Conservation (phyloP, 2,329 filamentous ascomycete genomes). For the Sordariomycetes sp. region DNA sequence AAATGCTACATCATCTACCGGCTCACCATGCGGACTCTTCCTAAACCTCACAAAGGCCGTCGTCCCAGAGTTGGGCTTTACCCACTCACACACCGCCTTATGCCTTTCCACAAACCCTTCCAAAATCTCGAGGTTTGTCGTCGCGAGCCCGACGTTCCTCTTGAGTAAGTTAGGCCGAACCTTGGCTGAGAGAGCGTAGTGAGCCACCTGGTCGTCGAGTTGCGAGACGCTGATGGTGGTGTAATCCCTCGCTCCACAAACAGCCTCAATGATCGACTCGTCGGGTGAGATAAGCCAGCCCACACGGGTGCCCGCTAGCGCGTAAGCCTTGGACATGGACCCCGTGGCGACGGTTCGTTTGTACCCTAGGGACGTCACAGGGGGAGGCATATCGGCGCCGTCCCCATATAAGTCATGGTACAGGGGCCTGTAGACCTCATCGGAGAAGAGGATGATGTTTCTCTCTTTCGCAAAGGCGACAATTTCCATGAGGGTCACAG, state of each 20-base stretch:
- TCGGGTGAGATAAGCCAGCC: slow-evolving; percentile 71
- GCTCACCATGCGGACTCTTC: slow-evolving; percentile 22
- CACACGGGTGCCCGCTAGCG: slow-evolving; percentile 66
- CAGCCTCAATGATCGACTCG: slow-evolving; percentile 43
- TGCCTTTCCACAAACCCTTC: slow-evolving; percentile 54
- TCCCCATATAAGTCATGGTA: slow-evolving; percentile 53
- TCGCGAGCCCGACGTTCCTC: slow-evolving; percentile 53
- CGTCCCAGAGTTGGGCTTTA: slow-evolving; percentile 64
- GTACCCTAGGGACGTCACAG: slow-evolving; percentile 60
- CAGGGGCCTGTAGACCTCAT: slow-evolving; percentile 76
- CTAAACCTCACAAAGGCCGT: slow-evolving; percentile 65
- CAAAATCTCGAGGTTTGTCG: slow-evolving; percentile 52
- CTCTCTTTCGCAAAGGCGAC: slow-evolving; percentile 48
- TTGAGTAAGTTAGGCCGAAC: slow-evolving; percentile 28
- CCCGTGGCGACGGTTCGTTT: slow-evolving; percentile 58
- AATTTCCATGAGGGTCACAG: slow-evolving; percentile 43
- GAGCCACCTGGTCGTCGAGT: slow-evolving; percentile 66
- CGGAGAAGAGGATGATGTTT: slow-evolving; percentile 54
- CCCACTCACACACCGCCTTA: slow-evolving; percentile 51
- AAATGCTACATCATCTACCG: slow-evolving; percentile 60
- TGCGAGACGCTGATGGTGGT: slow-evolving; percentile 79
- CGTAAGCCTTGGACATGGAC: slow-evolving; percentile 77
- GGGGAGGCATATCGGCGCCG: slow-evolving; percentile 41
- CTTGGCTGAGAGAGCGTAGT: slow-evolving; percentile 50
- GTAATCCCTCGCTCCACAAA: slow-evolving; percentile 60